Evolutionary conservation across 306 rosid species (phyloP), one percentile per base, ranked within the genome.

Genomic region (Dicorynia guianensis): DNA sequence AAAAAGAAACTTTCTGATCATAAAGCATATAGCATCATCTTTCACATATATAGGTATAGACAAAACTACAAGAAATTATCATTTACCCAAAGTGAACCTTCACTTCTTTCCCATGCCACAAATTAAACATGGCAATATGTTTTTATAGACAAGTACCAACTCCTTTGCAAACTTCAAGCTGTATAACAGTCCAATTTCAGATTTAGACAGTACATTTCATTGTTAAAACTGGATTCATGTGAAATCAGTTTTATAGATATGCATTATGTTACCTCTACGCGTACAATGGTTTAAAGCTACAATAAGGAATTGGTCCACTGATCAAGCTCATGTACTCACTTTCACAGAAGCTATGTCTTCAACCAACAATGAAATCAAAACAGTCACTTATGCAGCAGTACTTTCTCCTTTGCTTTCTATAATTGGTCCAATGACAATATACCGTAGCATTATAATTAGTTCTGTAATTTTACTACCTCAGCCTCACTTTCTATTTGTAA

Each of bases 161-260:
- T 14, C 17, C 13, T 18, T 5, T 19, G 39, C 8, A 13, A 13
- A 25, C 48, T 42, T 49, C 67, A 57, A 15, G 13, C 25, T 3
- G 18, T 19, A 43, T 18, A 64, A 18, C 7, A 47, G 30, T 19
- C 38, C 9, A 73, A 48, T 10, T 11, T 18, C 30, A 18, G 39
- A 7, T 35, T 35, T 47, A 11, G 25, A 61, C 19, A 46, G 18
- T 19, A 35, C 11, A 18, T 11, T 48, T 33, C 3, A 53, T 11
- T 7, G 25, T 5, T 39, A 11, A 34, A 14, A 36, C 8, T 18
- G 14, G 11, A 19, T 50, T 67, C 79, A 73, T 7, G 40, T 3
- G 18, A 64, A 67, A 67, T 59, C 69, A 77, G 67, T 53, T 25
- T 9, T 19, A 34, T 11, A 64, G 18, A n/a, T 52, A 7, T 63